Conservation (phyloP, 2,329 filamentous ascomycete genomes). For the Tolypocladium tundrense region DNA sequence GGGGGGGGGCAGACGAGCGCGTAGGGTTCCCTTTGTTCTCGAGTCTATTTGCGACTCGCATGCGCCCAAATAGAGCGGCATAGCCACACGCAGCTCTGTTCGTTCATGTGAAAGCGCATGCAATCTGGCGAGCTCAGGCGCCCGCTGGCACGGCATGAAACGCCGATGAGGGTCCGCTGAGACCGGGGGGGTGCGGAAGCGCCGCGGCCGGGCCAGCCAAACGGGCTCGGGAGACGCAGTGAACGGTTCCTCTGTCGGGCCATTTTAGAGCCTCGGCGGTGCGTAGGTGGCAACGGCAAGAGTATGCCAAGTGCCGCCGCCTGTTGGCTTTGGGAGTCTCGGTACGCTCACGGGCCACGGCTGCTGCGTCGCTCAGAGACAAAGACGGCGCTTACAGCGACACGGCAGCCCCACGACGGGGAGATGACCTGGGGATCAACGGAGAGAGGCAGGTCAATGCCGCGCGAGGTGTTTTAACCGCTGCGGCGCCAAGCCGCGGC, state of each 20-base stretch:
- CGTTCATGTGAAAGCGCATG: not conserved
- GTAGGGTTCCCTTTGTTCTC: no score
- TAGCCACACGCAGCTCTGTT: not conserved
- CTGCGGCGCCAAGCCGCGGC: not conserved
- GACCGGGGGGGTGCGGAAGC: not conserved
- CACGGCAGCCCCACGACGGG: not conserved
- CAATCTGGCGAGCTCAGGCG: not conserved
- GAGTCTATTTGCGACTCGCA: not conserved
- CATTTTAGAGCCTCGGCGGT: not conserved
- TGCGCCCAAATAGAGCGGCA: not conserved
- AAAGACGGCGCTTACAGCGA: not conserved
- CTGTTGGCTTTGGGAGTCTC: not conserved
- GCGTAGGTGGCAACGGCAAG: no score
- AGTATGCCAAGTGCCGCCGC: no score
- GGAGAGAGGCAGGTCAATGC: not conserved
- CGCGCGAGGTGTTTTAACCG: not conserved
- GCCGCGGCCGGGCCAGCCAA: not conserved
- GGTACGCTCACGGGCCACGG: not conserved
- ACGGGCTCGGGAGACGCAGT: not conserved
- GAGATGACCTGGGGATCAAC: not conserved
- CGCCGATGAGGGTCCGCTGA: not conserved
- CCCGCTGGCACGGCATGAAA: slow-evolving; percentile 1
- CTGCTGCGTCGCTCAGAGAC: not conserved
- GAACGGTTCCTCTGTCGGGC: not conserved
- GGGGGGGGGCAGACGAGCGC: not conserved